Evolutionary conservation across 1,139 yeast genomes (phyloP).

Genomic region (Suhomyces atakaporum): DNA sequence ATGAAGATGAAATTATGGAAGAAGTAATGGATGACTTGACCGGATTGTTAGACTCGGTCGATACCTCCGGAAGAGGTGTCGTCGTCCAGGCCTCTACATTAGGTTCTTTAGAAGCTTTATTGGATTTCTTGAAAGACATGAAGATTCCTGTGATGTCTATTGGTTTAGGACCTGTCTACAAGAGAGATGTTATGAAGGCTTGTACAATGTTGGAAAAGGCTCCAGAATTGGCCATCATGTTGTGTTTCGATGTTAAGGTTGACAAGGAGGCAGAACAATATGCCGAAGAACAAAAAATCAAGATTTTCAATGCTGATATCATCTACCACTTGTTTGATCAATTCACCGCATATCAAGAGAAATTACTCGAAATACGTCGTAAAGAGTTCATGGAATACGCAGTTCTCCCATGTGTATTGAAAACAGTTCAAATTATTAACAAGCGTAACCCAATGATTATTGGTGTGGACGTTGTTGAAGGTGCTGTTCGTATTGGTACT

Average conservation of each 20-base stretch:
- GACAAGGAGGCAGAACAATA: slow-evolving; percentile 98
- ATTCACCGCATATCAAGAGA: slow-evolving; percentile 87
- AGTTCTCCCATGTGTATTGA: slow-evolving; percentile 91
- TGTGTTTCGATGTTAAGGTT: slow-evolving; percentile 95
- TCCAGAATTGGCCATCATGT: slow-evolving; percentile 93
- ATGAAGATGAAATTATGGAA: slow-evolving; percentile 96
- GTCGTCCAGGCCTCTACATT: slow-evolving; percentile 97
- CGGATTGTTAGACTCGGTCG: slow-evolving; percentile 91
- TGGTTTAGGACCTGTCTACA: slow-evolving; percentile 96
- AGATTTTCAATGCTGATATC: slow-evolving; percentile 92
- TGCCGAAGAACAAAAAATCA: slow-evolving; percentile 89
- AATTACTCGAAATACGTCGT: slow-evolving; percentile 86
- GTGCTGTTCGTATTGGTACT: slow-evolving; percentile 85
- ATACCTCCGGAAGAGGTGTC: slow-evolving; percentile 92
- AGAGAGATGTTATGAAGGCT: slow-evolving; percentile 98
- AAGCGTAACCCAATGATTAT: slow-evolving; percentile 99
- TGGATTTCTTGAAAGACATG: slow-evolving; percentile 97
- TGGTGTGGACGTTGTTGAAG: slow-evolving; percentile 96
- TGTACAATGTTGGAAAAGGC: slow-evolving; percentile 96
- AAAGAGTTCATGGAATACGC: slow-evolving; percentile 87
- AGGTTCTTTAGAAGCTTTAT: slow-evolving; percentile 95
- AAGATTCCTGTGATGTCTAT: slow-evolving; percentile 98
- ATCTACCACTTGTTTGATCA: slow-evolving; percentile 96
- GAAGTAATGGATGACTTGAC: slow-evolving; percentile 99
- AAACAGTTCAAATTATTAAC: slow-evolving; percentile 94